phyloP scores from a whole-genome alignment of 345 rosid genomes.

The Eucalyptus marginata region DNA sequence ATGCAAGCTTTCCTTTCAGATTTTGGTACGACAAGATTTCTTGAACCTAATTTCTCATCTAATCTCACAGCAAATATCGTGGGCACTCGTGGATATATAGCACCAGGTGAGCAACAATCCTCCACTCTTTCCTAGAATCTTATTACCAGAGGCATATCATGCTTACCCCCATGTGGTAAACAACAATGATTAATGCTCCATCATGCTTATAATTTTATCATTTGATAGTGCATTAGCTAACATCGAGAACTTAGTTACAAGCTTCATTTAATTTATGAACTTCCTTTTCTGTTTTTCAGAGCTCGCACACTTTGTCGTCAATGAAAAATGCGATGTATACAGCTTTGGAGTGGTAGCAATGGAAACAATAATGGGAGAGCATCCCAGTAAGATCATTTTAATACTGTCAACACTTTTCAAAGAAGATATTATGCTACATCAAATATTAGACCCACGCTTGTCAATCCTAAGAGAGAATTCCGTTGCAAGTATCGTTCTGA shows the following conservation, averaged over 20 bases:
- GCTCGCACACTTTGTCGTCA: conserved; percentile 4
- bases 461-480: background rate
- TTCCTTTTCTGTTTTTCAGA: background rate
- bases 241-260: background rate
- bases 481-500: background rate
- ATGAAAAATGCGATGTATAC: conserved; percentile 7
- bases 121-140: background rate
- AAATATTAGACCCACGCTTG: background rate
- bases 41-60: background rate
- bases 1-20: background rate
- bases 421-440: background rate
- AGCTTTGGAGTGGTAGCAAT: conserved; percentile 8
- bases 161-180: background rate
- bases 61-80: background rate
- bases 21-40: background rate
- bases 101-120: conserved; percentile 1
- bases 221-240: background rate
- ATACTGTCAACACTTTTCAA: background rate
- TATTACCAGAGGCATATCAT: background rate
- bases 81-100: conserved; percentile 6
- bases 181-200: background rate
- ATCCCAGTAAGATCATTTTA: background rate
- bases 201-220: background rate
- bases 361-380: conserved; percentile 2
- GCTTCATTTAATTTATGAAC: background rate